Base-by-base conservation (phyloP, 768 basidiomycete species). In the Lentinula lateritia region DNA sequence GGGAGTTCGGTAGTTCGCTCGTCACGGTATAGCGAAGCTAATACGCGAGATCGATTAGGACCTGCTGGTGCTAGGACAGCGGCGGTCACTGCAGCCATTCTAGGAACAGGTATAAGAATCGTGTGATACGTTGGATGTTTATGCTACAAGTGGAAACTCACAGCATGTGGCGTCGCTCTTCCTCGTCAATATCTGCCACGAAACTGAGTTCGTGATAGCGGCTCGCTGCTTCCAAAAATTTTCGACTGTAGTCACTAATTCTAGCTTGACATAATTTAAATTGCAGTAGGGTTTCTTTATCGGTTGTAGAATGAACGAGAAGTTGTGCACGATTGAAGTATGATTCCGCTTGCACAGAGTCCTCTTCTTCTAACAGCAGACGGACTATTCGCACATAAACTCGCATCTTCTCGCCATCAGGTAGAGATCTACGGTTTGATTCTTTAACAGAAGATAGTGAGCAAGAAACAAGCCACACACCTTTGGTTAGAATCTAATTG, bases 51-150 rank as follows among this genome's bases (percentile, higher is more conserved):
- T 41, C 97, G 89, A 71, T 94, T 94, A 7, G 97, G 97, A 0
- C 97, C 97, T 50, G 97, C 95, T 13, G 97, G 96, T 10, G 95
- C 97, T 15, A 99, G 84, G 61, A 99, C 94, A 18, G 93, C 95
- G 70, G 96, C 98, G 1, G 93, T 95, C 38, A 98, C 94, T 9
- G 97, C 95, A 41, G 95, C 92, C 58, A 87, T 80, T 41, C 94
- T 96, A 23, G 10, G 20, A 56, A n/a, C n/a, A 43, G 16, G 20
- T 42, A 38, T 12, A 32, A 36, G 6, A 54, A 64, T 9, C 60
- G 36, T 38, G 61, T 34, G 10, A 48, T 34, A 61, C 35, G 35
- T 36, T 35, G 12, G 42, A 54, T 18, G 32, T 23, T 32, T 50
- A 35, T 34, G 62, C 41, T 34, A 64, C 45, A 61, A 20, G 18